A percentile compares a stretch with the other conserved stretches of the same genome.
These are phyloP conservation scores for Boletus vermiculosoides DNA, from an alignment of 768 basidiomycete species.

Conservation along the genomic window DNA sequence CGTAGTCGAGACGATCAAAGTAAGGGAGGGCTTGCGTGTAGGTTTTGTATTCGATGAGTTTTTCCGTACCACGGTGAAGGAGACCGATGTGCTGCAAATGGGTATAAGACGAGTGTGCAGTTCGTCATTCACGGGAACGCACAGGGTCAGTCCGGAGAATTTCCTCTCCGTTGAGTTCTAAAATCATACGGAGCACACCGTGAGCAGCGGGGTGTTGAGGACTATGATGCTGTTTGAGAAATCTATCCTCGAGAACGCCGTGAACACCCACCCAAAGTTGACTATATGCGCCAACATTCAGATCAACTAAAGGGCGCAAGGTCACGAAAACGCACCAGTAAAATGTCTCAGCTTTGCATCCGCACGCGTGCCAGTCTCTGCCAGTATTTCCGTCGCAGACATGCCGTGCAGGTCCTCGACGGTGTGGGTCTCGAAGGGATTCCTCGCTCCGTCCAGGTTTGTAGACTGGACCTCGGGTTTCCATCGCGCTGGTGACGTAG, in stretches of 20 bases:
- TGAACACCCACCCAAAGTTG: conserved; percentile 75
- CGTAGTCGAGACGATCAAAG: conserved; percentile 98
- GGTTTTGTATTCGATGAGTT: conserved; percentile 98
- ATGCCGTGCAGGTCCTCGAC: conserved; percentile 86
- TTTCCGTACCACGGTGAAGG: conserved; percentile 96
- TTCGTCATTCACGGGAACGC: conserved; percentile 18
- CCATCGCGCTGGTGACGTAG: conserved; percentile 26
- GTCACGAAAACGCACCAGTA: conserved; percentile 58
- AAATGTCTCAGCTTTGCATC: conserved; percentile 91
- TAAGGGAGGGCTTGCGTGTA: conserved; percentile 97
- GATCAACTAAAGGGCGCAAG: conserved; percentile 2
- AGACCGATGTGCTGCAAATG: conserved; percentile 83
- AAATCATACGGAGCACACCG: conserved; percentile 94
- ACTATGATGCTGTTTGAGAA: conserved; percentile 2
- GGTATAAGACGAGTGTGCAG: conserved; percentile 5
- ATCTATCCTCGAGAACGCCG: neutral
- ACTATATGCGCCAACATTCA: conserved; percentile 46
- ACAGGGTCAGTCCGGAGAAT: conserved; percentile 85
- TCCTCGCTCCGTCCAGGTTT: conserved; percentile 37
- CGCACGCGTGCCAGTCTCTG: conserved; percentile 65
- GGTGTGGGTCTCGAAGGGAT: conserved; percentile 62
- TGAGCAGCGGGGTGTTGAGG: conserved; percentile 99
- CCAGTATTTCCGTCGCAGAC: conserved; percentile 74
- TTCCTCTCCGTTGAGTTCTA: conserved; percentile 97
- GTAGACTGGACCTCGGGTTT: conserved; percentile 25